These are phyloP conservation scores for Pseudogymnoascus pannorum DNA, from an alignment of 2,329 filamentous ascomycete genomes.

Conservation along the genomic window DNA sequence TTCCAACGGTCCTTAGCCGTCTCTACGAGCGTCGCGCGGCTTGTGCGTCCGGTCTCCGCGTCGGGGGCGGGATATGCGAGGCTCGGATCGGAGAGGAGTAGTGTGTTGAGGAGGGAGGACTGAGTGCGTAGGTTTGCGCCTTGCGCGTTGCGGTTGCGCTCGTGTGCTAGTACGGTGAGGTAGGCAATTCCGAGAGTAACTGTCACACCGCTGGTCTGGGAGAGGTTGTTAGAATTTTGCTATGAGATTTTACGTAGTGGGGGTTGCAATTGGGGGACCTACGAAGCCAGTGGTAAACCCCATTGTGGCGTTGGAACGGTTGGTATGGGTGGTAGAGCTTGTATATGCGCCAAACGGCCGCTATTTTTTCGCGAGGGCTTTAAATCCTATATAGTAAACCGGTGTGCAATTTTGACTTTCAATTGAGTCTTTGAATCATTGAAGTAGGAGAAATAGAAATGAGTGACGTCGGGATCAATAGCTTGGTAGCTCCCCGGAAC, in stretches of 20 bases:
- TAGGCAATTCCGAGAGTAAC: constrained; percentile 68
- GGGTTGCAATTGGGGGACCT: constrained; percentile 30
- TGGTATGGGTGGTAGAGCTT: not conserved
- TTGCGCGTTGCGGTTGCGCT: constrained; percentile 57
- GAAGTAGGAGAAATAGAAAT: not conserved
- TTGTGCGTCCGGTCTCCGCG: constrained; percentile 42
- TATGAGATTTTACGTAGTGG: not conserved
- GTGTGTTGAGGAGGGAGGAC: constrained; percentile 43
- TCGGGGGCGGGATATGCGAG: constrained; percentile 33
- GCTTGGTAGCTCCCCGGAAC: not conserved
- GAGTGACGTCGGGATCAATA: constrained; percentile 2
- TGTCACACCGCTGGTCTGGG: constrained; percentile 66
- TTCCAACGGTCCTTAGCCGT: constrained; percentile 74
- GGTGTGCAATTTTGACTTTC: not conserved
- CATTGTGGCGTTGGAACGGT: constrained; percentile 40
- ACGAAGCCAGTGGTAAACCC: constrained; percentile 71
- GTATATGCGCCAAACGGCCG: not conserved
- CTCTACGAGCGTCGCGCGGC: constrained; percentile 53
- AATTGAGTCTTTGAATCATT: not conserved
- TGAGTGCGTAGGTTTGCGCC: constrained; percentile 50
- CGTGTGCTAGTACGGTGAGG: constrained; percentile 62
- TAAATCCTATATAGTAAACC: not conserved
- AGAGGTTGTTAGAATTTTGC: constrained; percentile 13
- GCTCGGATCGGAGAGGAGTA: constrained; percentile 39
- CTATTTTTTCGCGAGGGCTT: not conserved